Base-by-base conservation (phyloP, 192 early-diverging fungal genomes). In the Backusella luteola region DNA sequence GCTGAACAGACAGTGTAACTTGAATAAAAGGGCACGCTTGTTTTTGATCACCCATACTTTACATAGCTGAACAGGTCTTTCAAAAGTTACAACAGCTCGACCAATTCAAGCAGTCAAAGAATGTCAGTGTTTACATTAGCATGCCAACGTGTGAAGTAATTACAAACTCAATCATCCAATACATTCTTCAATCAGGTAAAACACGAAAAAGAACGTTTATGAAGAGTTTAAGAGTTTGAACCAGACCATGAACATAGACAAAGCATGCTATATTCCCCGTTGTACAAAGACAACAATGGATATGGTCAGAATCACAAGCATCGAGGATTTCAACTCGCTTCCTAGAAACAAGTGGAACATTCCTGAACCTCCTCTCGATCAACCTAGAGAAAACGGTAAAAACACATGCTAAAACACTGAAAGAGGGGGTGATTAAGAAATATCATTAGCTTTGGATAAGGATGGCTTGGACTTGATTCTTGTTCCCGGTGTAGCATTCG, bases 301-400 rank as follows among this genome's bases (percentile, higher is more conserved):
- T 9, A 93, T 93, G 91, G 90, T 93, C n/a, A 84, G 80, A 68
- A 79, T 93, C 15, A 77, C 75, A 14, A 90, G 88, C 4, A 82
- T 80, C 77, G 82, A 90, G 12, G 91, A 93, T 71, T 93, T 83
- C 69, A 46, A 83, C 12, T 78, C 86, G 23, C 73, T 93, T 17
- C 90, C 91, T 12, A 76, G 84, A 32, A 93, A 92, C 76, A 82
- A 72, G n/a, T 93, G 90, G 91, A 83, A 84, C 41, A 93, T 93
- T 73, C 91, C 90, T 14, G 91, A 93, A 67, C 91, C 91, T 32
- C 78, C 52, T 15, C 66, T 77, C 8, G 83, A 87, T 66, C 77
- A 91, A 59, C 35, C 44, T 19, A 67, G 86, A 39, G 87, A 90
- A 68, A 87, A 87, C 67, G 91, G 89, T 92, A 44, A 17, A 44